Evolutionary conservation across 208 protist species (phyloP).

Genomic region (Zelonia costaricensis): DNA sequence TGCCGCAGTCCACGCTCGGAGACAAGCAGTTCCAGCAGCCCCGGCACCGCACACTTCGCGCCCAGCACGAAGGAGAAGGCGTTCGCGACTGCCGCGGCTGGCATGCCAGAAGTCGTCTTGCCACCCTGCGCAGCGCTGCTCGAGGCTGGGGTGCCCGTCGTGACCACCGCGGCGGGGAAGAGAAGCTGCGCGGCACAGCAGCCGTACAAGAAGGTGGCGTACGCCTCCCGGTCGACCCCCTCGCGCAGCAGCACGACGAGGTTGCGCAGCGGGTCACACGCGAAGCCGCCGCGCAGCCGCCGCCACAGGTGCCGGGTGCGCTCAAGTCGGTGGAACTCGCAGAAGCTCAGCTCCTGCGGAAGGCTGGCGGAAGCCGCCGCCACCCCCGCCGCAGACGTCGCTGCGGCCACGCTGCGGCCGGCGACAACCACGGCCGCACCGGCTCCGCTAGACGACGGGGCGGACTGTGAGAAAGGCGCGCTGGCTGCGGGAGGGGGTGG

Average conservation of each 20-base stretch:
- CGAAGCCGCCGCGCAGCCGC: conserved; percentile 50
- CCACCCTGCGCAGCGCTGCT: neutral
- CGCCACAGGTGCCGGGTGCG: conserved; percentile 19
- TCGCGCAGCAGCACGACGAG: conserved; percentile 57
- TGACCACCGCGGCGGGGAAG: conserved; percentile 12
- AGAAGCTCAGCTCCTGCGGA: conserved; percentile 18
- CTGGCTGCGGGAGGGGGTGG: too few relatives aligned
- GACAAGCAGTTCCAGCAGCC: conserved; percentile 43
- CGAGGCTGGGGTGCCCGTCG: neutral
- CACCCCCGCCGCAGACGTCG: neutral
- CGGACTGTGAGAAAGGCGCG: too few relatives aligned
- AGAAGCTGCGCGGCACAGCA: conserved; percentile 38
- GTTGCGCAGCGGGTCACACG: conserved; percentile 32
- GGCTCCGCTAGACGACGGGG: too few relatives aligned
- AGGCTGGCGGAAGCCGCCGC: neutral
- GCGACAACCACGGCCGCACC: too few relatives aligned
- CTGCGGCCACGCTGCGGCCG: neutral
- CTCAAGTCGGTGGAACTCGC: conserved; percentile 17
- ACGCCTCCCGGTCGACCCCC: conserved; percentile 66
- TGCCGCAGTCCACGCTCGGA: conserved; percentile 29
- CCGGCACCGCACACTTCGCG: conserved; percentile 31
- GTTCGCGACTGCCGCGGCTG: neutral
- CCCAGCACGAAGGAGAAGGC: conserved; percentile 6
- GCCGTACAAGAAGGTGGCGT: conserved; percentile 65
- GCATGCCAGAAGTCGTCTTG: neutral